Evolutionary conservation across 1,284 basidiomycete genomes (phyloP).

Genomic region (Leccinum griseonigrum): DNA sequence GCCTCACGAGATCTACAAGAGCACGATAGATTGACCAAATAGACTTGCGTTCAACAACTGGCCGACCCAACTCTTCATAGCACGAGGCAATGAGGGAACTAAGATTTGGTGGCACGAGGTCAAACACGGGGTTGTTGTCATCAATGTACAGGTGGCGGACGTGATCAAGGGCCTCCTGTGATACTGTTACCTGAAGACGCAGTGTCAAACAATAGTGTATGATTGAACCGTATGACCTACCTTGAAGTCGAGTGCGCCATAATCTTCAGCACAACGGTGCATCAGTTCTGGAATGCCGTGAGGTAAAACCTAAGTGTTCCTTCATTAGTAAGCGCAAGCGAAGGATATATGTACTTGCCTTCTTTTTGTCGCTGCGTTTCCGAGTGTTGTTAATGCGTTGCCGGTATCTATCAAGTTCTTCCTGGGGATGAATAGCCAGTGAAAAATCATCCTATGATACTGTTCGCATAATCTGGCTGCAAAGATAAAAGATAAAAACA

Average conservation of each 20-base stretch:
- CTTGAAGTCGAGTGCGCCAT: neutral
- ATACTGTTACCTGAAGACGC: too few relatives aligned
- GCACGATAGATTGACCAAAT: too few relatives aligned
- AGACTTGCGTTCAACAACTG: too few relatives aligned
- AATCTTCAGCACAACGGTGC: neutral
- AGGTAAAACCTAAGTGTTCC: neutral
- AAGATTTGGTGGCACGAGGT: too few relatives aligned
- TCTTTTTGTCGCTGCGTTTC: conserved; percentile 14
- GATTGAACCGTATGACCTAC: neutral
- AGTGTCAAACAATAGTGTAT: too few relatives aligned
- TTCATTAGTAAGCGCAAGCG: neutral
- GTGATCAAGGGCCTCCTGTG: too few relatives aligned
- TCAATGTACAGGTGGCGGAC: too few relatives aligned
- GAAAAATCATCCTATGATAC: conserved; percentile 10
- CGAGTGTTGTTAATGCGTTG: conserved; percentile 15
- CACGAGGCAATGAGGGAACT: too few relatives aligned
- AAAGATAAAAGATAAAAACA: neutral
- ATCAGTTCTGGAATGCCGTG: neutral
- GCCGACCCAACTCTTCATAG: too few relatives aligned
- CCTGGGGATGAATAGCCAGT: conserved; percentile 27
- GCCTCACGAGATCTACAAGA: too few relatives aligned
- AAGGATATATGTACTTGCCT: conserved; percentile 5
- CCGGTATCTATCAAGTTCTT: conserved; percentile 19
- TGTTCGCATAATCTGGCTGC: neutral
- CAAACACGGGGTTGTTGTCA: too few relatives aligned